These are phyloP conservation scores for Globomyces sp. DNA, from an alignment of 371 early-diverging fungal genomes.

Conservation along the genomic window DNA sequence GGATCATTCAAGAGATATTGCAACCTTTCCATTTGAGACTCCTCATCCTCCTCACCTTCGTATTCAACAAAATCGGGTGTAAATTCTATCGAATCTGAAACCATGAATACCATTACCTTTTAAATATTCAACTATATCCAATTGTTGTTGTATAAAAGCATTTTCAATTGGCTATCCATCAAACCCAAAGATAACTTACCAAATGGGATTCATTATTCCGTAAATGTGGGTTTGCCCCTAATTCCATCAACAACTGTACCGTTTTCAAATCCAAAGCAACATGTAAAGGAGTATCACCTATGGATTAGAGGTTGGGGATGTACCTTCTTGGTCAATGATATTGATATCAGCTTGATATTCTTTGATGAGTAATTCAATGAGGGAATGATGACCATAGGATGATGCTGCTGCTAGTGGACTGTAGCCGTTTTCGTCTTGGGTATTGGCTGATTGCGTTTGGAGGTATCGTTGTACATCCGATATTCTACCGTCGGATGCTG, in stretches of 20 bases:
- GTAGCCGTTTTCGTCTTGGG: conserved; percentile 71
- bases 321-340: conserved; percentile 71
- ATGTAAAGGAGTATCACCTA: conserved; percentile 75
- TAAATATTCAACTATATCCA: too few relatives aligned
- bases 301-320: too few relatives aligned
- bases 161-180: not conserved
- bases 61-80: too few relatives aligned
- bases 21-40: too few relatives aligned
- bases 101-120: too few relatives aligned
- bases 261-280: conserved; percentile 74
- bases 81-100: too few relatives aligned
- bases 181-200: conserved; percentile 23
- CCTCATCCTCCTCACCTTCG: too few relatives aligned
- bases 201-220: conserved; percentile 64
- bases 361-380: conserved; percentile 24
- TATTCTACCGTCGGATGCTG: conserved; percentile 30
- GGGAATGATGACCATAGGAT: conserved; percentile 15
- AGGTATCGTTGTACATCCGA: conserved; percentile 23
- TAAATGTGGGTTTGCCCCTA: conserved; percentile 67
- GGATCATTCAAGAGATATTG: too few relatives aligned
- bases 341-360: conserved; percentile 60
- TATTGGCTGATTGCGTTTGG: conserved; percentile 26
- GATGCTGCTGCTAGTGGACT: conserved; percentile 57
- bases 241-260: conserved; percentile 65
- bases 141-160: too few relatives aligned